Percentiles rank a stretch among this genome's conserved stretches.
phyloP scores from a whole-genome alignment of 192 early-diverging fungal species.

The Gonapodya prolifera region DNA sequence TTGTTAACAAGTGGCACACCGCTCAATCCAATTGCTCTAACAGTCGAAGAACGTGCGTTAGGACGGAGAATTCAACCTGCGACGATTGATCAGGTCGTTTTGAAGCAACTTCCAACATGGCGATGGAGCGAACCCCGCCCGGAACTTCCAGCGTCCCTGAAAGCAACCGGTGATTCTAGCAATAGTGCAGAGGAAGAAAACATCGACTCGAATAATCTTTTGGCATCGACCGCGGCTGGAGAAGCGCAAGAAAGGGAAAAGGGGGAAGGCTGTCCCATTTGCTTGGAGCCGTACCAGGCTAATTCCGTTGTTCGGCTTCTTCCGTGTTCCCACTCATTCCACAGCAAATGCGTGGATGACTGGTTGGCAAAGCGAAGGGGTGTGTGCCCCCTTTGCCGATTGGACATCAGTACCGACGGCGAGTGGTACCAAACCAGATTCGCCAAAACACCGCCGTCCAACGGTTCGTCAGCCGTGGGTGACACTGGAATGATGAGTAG shows the following conservation, averaged over 20 bases:
- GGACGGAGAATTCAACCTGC: neutral
- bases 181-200: neutral
- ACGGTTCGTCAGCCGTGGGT: too few species aligned
- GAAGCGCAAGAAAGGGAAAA: neutral
- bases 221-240: neutral
- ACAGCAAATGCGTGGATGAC: conserved; percentile 37
- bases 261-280: neutral
- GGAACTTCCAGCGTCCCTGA: neutral
- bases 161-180: neutral
- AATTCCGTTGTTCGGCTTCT: conserved; percentile 17
- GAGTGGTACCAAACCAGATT: neutral
- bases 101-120: neutral
- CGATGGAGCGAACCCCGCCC: neutral
- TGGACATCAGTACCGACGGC: conserved; percentile 14
- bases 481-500: too few species aligned
- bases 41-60: too few species aligned
- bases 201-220: neutral
- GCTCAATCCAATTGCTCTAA: neutral
- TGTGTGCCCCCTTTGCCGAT: conserved; percentile 36
- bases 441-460: too few species aligned
- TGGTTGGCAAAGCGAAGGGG: conserved; percentile 34
- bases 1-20: neutral
- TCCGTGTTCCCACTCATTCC: conserved; percentile 35
- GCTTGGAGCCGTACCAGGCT: conserved; percentile 10
- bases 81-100: neutral